Evolutionary conservation across 768 basidiomycete species (phyloP).

Genomic region (Solioccasus polychromus): DNA sequence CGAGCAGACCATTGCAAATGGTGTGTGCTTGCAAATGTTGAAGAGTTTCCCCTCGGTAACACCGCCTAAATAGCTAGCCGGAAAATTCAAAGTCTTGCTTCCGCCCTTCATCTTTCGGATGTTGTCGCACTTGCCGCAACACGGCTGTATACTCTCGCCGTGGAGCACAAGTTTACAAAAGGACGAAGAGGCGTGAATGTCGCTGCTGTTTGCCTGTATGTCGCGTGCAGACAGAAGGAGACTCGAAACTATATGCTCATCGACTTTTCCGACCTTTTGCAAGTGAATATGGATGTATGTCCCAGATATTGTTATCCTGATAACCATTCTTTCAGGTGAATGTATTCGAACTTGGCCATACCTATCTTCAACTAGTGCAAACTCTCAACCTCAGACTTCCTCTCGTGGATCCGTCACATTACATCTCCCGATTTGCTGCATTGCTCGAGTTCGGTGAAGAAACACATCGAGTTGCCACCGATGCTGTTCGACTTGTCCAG

Average conservation of each 20-base stretch:
- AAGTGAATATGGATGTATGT: conserved; percentile 43
- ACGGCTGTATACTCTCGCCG: conserved; percentile 88
- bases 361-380: conserved; percentile 91
- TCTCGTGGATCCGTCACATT: conserved; percentile 93
- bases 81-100: conserved; percentile 81
- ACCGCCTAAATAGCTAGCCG: conserved; percentile 55
- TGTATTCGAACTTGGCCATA: conserved; percentile 95
- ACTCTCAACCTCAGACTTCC: conserved; percentile 82
- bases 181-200: conserved; percentile 91
- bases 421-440: conserved; percentile 92
- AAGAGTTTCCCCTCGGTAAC: not conserved
- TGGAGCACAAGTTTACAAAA: conserved; percentile 92
- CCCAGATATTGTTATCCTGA: not conserved
- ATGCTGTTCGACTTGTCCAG: conserved; percentile 90
- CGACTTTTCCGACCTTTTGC: conserved; percentile 95
- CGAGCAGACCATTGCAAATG: conserved; percentile 90
- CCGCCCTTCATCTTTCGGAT: conserved; percentile 74
- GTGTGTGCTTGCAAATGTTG: conserved; percentile 37
- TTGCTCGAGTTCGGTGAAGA: conserved; percentile 96
- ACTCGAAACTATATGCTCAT: conserved; percentile 96
- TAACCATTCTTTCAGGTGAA: conserved; percentile 62
- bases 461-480: conserved; percentile 85
- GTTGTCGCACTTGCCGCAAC: conserved; percentile 77
- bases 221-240: conserved; percentile 89
- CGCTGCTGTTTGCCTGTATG: conserved; percentile 93